Base-by-base conservation (phyloP, 2,329 filamentous ascomycete species). In the Epicoccum sorghinum region DNA sequence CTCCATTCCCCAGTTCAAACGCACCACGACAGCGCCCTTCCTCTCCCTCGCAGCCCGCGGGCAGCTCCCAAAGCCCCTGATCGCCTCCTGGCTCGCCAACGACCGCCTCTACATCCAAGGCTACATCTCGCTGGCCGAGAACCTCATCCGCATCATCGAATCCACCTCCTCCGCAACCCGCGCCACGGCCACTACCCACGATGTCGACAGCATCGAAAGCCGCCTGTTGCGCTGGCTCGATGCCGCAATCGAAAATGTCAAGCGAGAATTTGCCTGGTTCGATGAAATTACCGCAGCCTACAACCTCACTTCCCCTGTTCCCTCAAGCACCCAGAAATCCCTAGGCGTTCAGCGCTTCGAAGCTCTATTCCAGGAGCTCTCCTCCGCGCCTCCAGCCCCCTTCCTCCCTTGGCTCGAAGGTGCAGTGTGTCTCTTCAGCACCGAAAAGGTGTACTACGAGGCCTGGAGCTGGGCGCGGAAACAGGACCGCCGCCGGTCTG, bases 31-130 rank as follows among this genome's bases (percentile, higher is more conserved):
- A 39, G 67, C 71, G 7, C 54, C 61, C 10, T 73, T 73, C 57
- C 62, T 73, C 10, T 51, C 59, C 4, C 61, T 49, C 12, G 71
- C 71, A 23, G 71, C 71, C 12, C 61, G 65, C 14, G 70, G 70
- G 4, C 61, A 55, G n/a, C 60, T 73, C 9, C 58, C 70, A 8
- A 72, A 72, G 47, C n/a, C 56, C 4, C 24, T 64, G 8, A 63
- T 73, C n/a, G 64, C 68, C 3, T 55, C 67, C 47, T 74, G 71
- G 71, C 68, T 74, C 13, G 68, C 69, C 38, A 71, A 73, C 30
- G 71, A 74, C 37, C 60, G 66, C 1, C 59, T 71, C 10, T 74
- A 74, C 45, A 64, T 73, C 47, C 63, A 64, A 45, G 66, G 67
- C 51, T 73, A 73, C 47, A 68, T 72, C 43, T 60, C 55, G 8